A percentile compares a stretch with the other conserved stretches of the same genome.
phyloP scores from a whole-genome alignment of 352 stramenopile genomes.

The Globisporangium carolinianum region DNA sequence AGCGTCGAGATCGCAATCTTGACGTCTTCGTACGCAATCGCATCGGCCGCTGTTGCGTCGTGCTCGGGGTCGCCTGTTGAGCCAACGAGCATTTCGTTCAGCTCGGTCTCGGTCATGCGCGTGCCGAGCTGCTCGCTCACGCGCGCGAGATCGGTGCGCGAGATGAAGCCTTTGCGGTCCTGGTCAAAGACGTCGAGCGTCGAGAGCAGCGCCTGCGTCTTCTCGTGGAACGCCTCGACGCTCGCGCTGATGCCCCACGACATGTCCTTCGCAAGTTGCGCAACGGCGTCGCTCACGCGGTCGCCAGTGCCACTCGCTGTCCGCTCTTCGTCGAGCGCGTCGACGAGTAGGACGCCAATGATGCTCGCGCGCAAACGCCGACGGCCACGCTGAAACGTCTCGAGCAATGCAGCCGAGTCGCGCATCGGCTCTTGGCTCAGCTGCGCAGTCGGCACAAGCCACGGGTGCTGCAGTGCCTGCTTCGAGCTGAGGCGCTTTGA shows the following conservation, averaged over 20 bases:
- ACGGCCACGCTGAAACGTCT: constrained; percentile 75
- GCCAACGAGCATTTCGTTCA: constrained; percentile 81
- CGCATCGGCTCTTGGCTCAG: constrained; percentile 49
- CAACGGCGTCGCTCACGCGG: constrained; percentile 16
- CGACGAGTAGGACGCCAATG: constrained; percentile 61
- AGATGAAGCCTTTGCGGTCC: constrained; percentile 79
- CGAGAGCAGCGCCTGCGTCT: constrained; percentile 57
- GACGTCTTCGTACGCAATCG: constrained; percentile 72
- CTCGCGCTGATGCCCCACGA: constrained; percentile 72
- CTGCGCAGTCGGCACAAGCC: constrained; percentile 48
- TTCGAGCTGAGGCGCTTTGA: constrained; percentile 57
- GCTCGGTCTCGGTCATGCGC: constrained; percentile 61
- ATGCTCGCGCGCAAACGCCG: constrained; percentile 74
- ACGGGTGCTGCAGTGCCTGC: constrained; percentile 64
- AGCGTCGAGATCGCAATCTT: constrained; percentile 80
- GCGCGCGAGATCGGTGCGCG: constrained; percentile 62
- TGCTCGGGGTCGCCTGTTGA: constrained; percentile 68
- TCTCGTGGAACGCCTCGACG: constrained; percentile 54
- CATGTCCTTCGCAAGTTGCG: constrained; percentile 36
- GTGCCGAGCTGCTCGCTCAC: constrained; percentile 69
- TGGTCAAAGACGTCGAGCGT: constrained; percentile 74
- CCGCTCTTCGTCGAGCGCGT: constrained; percentile 40
- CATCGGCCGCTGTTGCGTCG: constrained; percentile 33
- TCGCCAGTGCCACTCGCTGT: not conserved
- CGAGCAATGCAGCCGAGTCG: constrained; percentile 64